These are phyloP conservation scores for Arabidopsis arenosa DNA, from an alignment of 345 rosid species.

Conservation along the genomic window DNA sequence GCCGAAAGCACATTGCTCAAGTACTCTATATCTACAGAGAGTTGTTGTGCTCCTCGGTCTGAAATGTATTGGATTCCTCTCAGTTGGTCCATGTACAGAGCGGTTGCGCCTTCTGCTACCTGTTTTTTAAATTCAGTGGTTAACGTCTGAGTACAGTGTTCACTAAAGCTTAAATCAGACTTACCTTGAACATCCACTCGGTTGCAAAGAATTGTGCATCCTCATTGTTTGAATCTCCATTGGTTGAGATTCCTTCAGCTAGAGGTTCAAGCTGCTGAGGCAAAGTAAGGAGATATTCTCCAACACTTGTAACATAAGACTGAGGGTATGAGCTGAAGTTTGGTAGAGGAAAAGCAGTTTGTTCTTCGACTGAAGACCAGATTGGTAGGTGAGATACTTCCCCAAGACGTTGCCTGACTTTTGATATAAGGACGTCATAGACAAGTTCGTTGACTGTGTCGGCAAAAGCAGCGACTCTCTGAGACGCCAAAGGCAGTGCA, in stretches of 20 bases:
- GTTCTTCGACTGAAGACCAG: constrained; percentile 93
- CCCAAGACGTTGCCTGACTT: constrained; percentile 87
- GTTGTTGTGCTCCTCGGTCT: constrained; percentile 93
- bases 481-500: constrained; percentile 89
- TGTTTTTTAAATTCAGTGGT: constrained; percentile 23
- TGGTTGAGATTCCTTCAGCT: constrained; percentile 89
- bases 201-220: constrained; percentile 95
- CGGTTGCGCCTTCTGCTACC: constrained; percentile 98
- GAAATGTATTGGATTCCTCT: constrained; percentile 87
- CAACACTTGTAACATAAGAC: constrained; percentile 84
- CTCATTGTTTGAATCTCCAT: constrained; percentile 71
- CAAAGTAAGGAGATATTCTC: constrained; percentile 96
- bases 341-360: constrained; percentile 78
- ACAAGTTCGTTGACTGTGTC: constrained; percentile 94
- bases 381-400: constrained; percentile 82
- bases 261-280: constrained; percentile 99
- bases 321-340: constrained; percentile 97
- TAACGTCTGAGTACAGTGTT: constrained; percentile 9
- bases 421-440: constrained; percentile 90
- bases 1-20: constrained; percentile 96
- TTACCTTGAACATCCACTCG: constrained; percentile 99
- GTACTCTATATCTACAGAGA: constrained; percentile 88
- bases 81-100: constrained; percentile 91
- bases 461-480: constrained; percentile 82
- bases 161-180: background rate